These are phyloP conservation scores for Rhododendron kiyosumense DNA, from an alignment of 148 eudicot genomes.

Conservation along the genomic window DNA sequence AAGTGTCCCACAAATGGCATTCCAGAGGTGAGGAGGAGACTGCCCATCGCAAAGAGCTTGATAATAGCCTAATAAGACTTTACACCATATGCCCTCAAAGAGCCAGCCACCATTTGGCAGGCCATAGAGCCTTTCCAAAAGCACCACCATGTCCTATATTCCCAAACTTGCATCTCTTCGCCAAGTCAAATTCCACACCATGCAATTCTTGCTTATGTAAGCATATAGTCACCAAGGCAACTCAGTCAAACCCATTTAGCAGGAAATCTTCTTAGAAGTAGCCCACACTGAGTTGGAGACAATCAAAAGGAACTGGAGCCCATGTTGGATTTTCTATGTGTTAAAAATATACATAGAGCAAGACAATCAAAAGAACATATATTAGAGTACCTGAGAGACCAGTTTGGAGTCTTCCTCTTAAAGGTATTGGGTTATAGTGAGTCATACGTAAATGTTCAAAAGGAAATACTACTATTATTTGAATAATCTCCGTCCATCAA, in stretches of 20 bases:
- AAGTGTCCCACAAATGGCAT: not conserved
- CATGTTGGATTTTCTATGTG: not conserved
- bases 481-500: not conserved
- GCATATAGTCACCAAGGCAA: not conserved
- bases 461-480: too few relatives aligned
- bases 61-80: not conserved
- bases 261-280: not conserved
- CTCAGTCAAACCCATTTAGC: not conserved
- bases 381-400: not conserved
- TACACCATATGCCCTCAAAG: not conserved
- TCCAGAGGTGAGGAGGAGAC: not conserved
- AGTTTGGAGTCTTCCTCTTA: not conserved
- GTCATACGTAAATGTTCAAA: not conserved
- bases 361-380: not conserved
- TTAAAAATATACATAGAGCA: not conserved
- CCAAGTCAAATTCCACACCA: too few relatives aligned
- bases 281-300: not conserved
- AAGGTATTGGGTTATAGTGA: not conserved
- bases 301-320: not conserved
- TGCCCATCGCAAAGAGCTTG: not conserved
- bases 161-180: not conserved
- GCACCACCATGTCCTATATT: not conserved
- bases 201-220: not conserved
- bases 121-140: not conserved
- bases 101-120: not conserved